phyloP scores from a whole-genome alignment of 192 early-diverging fungal species.

The Helicostylum pulchrum region DNA sequence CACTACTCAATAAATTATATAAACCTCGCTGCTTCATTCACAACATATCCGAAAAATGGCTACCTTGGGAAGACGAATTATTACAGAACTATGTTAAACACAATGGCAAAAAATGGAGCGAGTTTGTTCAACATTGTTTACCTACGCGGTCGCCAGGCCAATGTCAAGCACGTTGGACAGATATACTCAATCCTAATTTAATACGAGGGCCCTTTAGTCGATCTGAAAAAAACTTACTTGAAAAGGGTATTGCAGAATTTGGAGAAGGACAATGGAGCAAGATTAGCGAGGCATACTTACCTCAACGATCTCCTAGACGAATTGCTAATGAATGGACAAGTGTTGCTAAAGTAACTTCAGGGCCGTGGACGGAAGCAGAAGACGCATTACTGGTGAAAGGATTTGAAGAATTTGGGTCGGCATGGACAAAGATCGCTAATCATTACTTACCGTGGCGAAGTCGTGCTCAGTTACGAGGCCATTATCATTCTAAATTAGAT shows the following conservation, averaged over 20 bases:
- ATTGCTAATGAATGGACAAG: constrained; percentile 17
- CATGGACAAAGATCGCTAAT: constrained; percentile 22
- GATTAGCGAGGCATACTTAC: constrained; percentile 18
- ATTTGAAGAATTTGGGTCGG: constrained; percentile 1
- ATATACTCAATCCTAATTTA: neutral
- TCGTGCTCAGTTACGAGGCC: neutral
- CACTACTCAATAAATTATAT: too few species aligned
- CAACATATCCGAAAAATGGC: constrained; percentile 3
- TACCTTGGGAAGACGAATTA: constrained; percentile 22
- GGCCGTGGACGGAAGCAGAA: constrained; percentile 22
- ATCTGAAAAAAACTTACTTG: neutral
- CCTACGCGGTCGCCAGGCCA: neutral
- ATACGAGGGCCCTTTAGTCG: neutral
- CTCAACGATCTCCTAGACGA: constrained; percentile 2
- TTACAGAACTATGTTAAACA: constrained; percentile 14
- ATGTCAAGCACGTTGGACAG: constrained; percentile 3
- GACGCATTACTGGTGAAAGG: constrained; percentile 6
- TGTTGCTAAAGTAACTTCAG: neutral
- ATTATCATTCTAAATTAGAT: neutral
- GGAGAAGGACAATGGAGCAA: constrained; percentile 16
- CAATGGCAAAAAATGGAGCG: constrained; percentile 21
- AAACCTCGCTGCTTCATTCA: neutral
- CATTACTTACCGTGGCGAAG: constrained; percentile 9
- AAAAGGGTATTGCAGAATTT: constrained; percentile 2
- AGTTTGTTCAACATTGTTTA: constrained; percentile 17